phyloP scores from a whole-genome alignment of 2,329 filamentous ascomycete species.

The Pestalotiopsis sp. region DNA sequence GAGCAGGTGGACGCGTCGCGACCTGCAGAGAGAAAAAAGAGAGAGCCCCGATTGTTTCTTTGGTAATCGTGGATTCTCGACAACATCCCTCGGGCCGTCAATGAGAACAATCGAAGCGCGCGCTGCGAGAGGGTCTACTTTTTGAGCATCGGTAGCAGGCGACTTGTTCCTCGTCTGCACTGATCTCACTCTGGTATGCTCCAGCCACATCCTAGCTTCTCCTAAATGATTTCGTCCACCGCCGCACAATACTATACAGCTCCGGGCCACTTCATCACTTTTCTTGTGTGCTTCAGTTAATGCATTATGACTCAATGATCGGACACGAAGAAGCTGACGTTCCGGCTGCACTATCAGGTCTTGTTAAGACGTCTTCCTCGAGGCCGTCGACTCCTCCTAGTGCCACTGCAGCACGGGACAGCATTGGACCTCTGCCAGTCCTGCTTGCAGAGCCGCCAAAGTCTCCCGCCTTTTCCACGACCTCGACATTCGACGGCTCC shows the following conservation, averaged over 20 bases:
- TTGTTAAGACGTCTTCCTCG: constrained; percentile 57
- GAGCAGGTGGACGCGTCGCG: constrained; percentile 10
- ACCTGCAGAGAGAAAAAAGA: neutral
- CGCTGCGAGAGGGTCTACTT: constrained; percentile 18
- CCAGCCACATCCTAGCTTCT: constrained; percentile 14
- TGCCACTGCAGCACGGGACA: constrained; percentile 61
- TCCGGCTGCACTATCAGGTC: constrained; percentile 27
- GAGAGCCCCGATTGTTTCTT: constrained; percentile 16
- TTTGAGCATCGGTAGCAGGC: constrained; percentile 60
- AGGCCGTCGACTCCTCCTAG: constrained; percentile 54
- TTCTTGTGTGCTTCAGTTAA: neutral
- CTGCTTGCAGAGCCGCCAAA: constrained; percentile 37
- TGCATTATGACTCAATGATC: neutral
- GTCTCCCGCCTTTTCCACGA: constrained; percentile 62
- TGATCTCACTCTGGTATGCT: constrained; percentile 58
- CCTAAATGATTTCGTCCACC: neutral
- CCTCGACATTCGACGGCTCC: constrained; percentile 59
- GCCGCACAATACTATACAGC: neutral
- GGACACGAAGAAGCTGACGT: constrained; percentile 3
- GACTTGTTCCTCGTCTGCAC: constrained; percentile 59
- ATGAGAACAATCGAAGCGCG: constrained; percentile 13
- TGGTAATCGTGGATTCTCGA: constrained; percentile 14
- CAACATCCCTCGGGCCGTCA: constrained; percentile 9
- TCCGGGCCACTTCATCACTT: neutral
- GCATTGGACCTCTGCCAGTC: constrained; percentile 39